Conservation (phyloP, 768 basidiomycete species). For the Mycena leptocephala region DNA sequence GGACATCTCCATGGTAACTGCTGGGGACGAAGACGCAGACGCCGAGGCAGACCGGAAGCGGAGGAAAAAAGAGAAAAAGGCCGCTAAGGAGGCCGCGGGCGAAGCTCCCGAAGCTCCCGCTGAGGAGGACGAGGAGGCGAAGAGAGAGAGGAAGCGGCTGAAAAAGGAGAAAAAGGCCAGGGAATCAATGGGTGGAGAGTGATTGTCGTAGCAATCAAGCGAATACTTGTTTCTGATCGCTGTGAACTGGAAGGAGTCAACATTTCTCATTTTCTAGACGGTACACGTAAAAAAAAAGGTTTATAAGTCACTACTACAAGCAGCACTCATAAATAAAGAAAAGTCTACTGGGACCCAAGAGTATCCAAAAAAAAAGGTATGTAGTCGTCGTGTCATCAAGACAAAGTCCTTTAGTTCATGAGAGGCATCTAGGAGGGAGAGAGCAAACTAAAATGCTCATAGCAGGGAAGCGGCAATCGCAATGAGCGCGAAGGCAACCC, state of each 20-base stretch:
- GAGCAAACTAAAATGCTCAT: conserved; percentile 38
- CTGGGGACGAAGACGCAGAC: conserved; percentile 62
- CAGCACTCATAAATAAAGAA: conserved; percentile 25
- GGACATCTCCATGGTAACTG: conserved; percentile 59
- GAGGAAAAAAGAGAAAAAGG: conserved; percentile 77
- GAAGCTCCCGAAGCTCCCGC: conserved; percentile 54
- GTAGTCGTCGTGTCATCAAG: conserved; percentile 29
- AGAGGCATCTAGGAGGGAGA: conserved; percentile 38
- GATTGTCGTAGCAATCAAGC: not conserved
- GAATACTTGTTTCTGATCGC: not conserved
- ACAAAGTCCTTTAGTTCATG: conserved; percentile 27
- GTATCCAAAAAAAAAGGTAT: conserved; percentile 18
- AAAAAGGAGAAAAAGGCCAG: conserved; percentile 80
- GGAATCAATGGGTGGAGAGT: conserved; percentile 60
- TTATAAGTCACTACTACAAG: conserved; percentile 15
- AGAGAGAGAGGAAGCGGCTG: conserved; percentile 73
- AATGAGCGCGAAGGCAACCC: conserved; percentile 47
- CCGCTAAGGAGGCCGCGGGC: conserved; percentile 56
- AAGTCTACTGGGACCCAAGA: conserved; percentile 33
- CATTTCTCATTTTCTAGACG: not conserved
- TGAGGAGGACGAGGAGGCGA: conserved; percentile 73
- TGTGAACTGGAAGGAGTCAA: not conserved
- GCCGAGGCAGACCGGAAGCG: conserved; percentile 68
- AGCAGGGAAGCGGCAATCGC: conserved; percentile 54
- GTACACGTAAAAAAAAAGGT: not conserved